These are phyloP conservation scores for Emmonsiellopsis sp. DNA, from an alignment of 2,329 filamentous ascomycete genomes.

Conservation along the genomic window DNA sequence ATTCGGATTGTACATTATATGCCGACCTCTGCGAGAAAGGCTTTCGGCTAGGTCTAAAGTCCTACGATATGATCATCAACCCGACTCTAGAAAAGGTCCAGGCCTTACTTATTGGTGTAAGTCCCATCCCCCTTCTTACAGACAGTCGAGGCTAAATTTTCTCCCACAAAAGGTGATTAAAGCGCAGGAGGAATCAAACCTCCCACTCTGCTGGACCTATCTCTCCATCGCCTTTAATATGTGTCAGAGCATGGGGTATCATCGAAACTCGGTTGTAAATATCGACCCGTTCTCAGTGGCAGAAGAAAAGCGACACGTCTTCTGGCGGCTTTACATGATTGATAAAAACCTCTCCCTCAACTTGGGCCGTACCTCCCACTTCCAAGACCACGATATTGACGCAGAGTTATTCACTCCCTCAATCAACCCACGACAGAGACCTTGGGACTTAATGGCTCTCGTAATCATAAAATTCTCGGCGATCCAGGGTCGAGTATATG, in stretches of 20 bases:
- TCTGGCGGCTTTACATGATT: conserved; percentile 51
- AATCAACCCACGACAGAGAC: conserved; percentile 9
- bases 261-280: conserved; percentile 32
- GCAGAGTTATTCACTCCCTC: conserved; percentile 29
- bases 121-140: neutral
- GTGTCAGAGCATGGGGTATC: conserved; percentile 54
- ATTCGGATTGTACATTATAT: conserved; percentile 24
- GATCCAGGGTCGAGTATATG: conserved; percentile 52
- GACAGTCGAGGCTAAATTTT: neutral
- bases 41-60: conserved; percentile 33
- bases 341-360: conserved; percentile 51
- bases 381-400: conserved; percentile 53
- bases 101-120: conserved; percentile 49
- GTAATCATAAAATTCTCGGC: conserved; percentile 49
- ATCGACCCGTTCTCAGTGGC: conserved; percentile 17
- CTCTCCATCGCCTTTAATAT: conserved; percentile 50
- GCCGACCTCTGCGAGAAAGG: conserved; percentile 32
- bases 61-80: conserved; percentile 48
- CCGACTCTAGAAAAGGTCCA: conserved; percentile 48
- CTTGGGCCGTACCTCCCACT: conserved; percentile 48
- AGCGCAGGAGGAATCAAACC: conserved; percentile 52
- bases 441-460: conserved; percentile 41
- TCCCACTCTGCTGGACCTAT: conserved; percentile 54
- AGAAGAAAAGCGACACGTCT: conserved; percentile 30
- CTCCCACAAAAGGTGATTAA: conserved; percentile 43